Conservation (phyloP, 192 early-diverging fungal species). For the Coemansia sp. region DNA sequence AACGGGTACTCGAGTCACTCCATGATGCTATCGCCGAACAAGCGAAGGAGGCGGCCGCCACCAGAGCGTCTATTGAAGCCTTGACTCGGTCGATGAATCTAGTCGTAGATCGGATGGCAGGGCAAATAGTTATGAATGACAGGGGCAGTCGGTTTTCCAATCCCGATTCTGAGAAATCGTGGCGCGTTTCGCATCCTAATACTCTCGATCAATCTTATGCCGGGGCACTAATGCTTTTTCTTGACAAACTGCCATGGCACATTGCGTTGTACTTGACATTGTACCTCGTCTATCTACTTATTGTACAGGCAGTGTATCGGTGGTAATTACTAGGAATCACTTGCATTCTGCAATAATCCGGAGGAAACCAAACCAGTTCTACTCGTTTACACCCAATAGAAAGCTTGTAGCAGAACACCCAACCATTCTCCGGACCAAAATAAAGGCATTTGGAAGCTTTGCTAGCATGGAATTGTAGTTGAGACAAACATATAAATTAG, state of each 20-base stretch:
- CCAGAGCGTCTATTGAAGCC: constrained; percentile 1
- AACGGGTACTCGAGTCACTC: not conserved
- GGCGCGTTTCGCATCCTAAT: not conserved
- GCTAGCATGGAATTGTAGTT: constrained; percentile 94
- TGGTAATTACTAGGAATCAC: too few relatives aligned
- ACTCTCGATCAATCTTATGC: not conserved
- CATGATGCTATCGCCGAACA: not conserved
- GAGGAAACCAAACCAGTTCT: too few relatives aligned
- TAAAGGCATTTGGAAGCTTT: constrained; percentile 47
- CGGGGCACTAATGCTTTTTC: not conserved
- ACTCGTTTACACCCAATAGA: not conserved
- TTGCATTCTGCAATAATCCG: too few relatives aligned
- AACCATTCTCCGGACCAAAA: too few relatives aligned
- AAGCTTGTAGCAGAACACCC: not conserved
- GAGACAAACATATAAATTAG: constrained; percentile 91
- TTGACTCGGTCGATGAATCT: not conserved
- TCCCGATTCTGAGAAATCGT: not conserved
- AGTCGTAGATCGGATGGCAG: not conserved
- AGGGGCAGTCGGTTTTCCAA: not conserved
- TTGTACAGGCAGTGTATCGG: too few relatives aligned
- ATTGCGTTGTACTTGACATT: not conserved
- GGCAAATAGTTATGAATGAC: not conserved
- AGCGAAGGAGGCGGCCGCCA: not conserved
- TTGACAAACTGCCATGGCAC: not conserved
- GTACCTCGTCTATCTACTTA: too few relatives aligned